Evolutionary conservation across 2,329 filamentous ascomycete species (phyloP).

Genomic region (Clarireedia hainanense): DNA sequence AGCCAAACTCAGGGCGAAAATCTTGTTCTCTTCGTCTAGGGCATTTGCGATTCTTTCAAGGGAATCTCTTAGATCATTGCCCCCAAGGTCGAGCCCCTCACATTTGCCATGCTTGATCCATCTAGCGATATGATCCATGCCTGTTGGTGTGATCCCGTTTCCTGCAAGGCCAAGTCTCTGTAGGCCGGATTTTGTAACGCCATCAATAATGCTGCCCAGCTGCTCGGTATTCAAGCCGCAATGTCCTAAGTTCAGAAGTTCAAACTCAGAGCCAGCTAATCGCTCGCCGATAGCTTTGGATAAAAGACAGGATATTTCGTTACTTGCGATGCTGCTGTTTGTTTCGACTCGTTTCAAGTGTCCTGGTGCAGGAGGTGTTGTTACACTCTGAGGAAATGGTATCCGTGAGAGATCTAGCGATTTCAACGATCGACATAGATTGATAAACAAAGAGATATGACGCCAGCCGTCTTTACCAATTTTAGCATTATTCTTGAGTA

Average conservation of each 20-base stretch:
- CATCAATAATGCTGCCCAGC: conserved; percentile 71
- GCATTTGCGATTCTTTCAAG: conserved; percentile 45
- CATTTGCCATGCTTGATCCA: conserved; percentile 73
- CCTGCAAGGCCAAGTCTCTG: conserved; percentile 74
- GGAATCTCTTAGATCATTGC: conserved; percentile 62
- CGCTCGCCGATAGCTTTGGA: conserved; percentile 70
- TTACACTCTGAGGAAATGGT: conserved; percentile 52
- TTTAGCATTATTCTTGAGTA: conserved; percentile 81
- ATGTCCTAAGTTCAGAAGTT: conserved; percentile 76
- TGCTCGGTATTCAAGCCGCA: conserved; percentile 66
- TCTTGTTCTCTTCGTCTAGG: conserved; percentile 44
- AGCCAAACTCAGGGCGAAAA: conserved; percentile 80
- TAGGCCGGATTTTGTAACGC: conserved; percentile 69
- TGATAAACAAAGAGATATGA: conserved; percentile 80
- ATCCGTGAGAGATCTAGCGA: conserved; percentile 81
- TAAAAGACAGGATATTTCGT: conserved; percentile 53
- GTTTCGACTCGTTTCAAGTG: conserved; percentile 14
- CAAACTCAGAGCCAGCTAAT: conserved; percentile 65
- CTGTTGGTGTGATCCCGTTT: conserved; percentile 67
- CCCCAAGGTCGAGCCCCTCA: conserved; percentile 81
- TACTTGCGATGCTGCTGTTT: conserved; percentile 14
- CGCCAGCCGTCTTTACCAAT: conserved; percentile 85
- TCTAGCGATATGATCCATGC: conserved; percentile 65
- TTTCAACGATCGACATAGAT: conserved; percentile 81
- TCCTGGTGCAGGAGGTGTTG: conserved; percentile 11